Evolutionary conservation across 805 yeast species (phyloP), one percentile per base, ranked within the genome.

Genomic region (Tetrapisispora pingtungensis): DNA sequence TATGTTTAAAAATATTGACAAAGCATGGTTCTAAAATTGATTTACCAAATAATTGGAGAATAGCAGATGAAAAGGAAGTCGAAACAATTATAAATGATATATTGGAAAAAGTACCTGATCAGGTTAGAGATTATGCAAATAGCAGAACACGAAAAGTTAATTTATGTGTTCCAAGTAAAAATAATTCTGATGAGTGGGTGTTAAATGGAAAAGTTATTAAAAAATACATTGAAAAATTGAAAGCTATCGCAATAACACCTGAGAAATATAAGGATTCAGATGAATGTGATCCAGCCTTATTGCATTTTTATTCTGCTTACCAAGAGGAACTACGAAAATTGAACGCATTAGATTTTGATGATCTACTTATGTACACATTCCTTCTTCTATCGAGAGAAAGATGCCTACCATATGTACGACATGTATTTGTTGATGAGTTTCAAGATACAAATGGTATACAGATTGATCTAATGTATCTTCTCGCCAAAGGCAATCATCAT

Each of bases 381-480:
- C 61, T 66, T 14, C 65, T 89, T 10, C 57, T 89, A 13, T 48
- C 64, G 0, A 50, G 61, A 27, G 54, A 56, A 30, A 66, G 74
- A 0, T 73, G 77, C 24, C 62, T 80, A 24, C 67, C 68, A 3
- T 63, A 67, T 41, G 63, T 83, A 3, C 67, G 76, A 49, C 93
- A 87, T 54, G 87, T 88, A 0, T 67, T 90, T 17, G 86, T 93
- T 7, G 98, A 90, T 64, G 98, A 90, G 63, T 90, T 88, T 55
- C 97, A 90, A 65, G 98, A 93, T 55, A 88, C 97, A 0, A 86
- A 84, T 53, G 69, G 69, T 31, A 70, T 87, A 15, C 97, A 90
- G 58, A 69, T 87, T 50, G 75, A 77, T 44, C 66, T 93, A 38
- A 73, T 86, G 69, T 73, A 72, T 48, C 65, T 68, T 4, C 63